A percentile compares a stretch with the other conserved stretches of the same genome.
phyloP scores from a whole-genome alignment of 257 asterid species.

The Prunella vulgaris region DNA sequence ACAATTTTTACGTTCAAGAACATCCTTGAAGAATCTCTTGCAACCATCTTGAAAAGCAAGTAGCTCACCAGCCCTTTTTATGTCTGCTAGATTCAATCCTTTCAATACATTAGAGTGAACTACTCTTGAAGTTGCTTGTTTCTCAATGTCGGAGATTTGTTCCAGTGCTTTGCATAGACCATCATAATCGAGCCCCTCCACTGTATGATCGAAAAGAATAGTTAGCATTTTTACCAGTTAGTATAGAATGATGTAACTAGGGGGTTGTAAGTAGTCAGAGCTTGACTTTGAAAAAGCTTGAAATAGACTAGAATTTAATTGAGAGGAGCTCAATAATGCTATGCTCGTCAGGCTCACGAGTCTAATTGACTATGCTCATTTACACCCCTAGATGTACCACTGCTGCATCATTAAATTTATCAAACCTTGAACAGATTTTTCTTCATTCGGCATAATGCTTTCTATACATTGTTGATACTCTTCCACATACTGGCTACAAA shows the following conservation, averaged over 20 bases:
- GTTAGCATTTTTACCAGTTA: not conserved
- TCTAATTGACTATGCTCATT: too few species aligned
- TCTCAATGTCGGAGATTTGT: conserved; percentile 51
- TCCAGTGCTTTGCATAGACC: conserved; percentile 53
- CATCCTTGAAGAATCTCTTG: conserved; percentile 36
- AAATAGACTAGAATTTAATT: too few species aligned
- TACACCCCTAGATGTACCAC: too few species aligned
- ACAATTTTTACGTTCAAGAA: conserved; percentile 23
- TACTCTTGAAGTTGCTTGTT: conserved; percentile 46
- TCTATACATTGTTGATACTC: conserved; percentile 59
- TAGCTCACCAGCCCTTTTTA: conserved; percentile 50
- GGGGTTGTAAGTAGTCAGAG: too few species aligned
- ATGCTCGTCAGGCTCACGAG: too few species aligned
- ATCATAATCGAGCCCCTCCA: conserved; percentile 37
- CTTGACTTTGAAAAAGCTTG: too few species aligned
- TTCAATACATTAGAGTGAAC: conserved; percentile 42
- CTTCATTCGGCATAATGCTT: conserved; percentile 37
- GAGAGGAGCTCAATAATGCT: too few species aligned
- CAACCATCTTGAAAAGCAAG: conserved; percentile 64
- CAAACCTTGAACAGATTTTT: conserved; percentile 24
- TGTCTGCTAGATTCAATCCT: conserved; percentile 46
- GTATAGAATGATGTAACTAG: not conserved
- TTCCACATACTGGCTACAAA: conserved; percentile 47
- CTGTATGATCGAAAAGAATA: conserved; percentile 23
- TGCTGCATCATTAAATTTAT: too few species aligned